Conservation (phyloP, 2,329 filamentous ascomycete genomes). For the Curvularia eragrostidis region DNA sequence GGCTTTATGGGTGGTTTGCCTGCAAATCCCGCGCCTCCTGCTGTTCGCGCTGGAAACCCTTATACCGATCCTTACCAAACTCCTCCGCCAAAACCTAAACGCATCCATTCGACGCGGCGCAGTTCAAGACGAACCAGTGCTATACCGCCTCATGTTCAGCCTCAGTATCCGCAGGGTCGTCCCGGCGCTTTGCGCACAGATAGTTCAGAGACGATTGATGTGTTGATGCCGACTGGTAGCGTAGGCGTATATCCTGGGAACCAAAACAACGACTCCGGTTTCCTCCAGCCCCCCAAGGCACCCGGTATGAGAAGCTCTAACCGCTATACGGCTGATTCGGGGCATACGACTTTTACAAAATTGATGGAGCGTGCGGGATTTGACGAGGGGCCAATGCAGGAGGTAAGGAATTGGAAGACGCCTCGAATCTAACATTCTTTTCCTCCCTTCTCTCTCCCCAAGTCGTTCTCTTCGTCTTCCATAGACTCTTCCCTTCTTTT, state of each 20-base stretch:
- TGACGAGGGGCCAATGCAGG: constrained; percentile 38
- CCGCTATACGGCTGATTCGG: constrained; percentile 39
- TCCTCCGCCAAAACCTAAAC: constrained; percentile 36
- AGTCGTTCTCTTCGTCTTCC: neutral
- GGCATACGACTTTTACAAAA: constrained; percentile 50
- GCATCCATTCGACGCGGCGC: constrained; percentile 27
- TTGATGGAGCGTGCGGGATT: constrained; percentile 54
- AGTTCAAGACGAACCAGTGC: constrained; percentile 23
- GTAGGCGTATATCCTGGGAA: neutral
- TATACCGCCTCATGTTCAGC: constrained; percentile 10
- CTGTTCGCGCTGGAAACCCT: constrained; percentile 36
- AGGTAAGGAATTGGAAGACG: constrained; percentile 38
- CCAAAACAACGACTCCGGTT: constrained; percentile 35
- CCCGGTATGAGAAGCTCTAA: constrained; percentile 41
- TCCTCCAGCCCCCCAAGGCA: constrained; percentile 41
- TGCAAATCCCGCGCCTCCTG: constrained; percentile 29
- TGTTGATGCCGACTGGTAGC: constrained; percentile 43
- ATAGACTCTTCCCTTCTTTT: neutral
- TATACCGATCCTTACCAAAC: constrained; percentile 44
- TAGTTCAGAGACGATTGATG: constrained; percentile 55
- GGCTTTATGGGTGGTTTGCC: constrained; percentile 33
- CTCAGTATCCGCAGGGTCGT: constrained; percentile 7
- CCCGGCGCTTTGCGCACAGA: constrained; percentile 28
- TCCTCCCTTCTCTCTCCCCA: neutral
- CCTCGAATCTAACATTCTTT: constrained; percentile 13